Conservation (phyloP, 139 green algal species). For the Chlamydomonas sphaeroides region DNA sequence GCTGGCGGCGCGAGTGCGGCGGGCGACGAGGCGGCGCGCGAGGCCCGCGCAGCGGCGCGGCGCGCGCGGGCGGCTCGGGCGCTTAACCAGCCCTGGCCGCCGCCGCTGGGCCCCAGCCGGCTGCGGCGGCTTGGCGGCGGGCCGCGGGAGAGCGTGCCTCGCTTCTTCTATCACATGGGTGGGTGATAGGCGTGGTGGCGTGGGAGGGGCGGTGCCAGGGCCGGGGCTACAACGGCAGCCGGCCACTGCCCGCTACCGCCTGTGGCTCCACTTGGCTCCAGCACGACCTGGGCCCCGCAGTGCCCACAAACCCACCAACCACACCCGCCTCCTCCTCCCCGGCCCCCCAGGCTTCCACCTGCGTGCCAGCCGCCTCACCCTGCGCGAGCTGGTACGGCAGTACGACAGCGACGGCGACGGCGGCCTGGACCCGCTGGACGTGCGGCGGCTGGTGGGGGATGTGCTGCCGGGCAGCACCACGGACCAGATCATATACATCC, state of each 20-base stretch:
- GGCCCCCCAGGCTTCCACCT: slow-evolving; percentile 7
- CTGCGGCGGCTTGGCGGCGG: background rate
- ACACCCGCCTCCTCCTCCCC: background rate
- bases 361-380: slow-evolving; percentile 1
- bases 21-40: too few relatives aligned
- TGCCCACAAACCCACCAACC: background rate
- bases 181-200: background rate
- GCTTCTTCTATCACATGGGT: slow-evolving; percentile 41
- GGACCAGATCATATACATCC: slow-evolving; percentile 52
- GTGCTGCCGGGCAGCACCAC: slow-evolving; percentile 31
- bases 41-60: background rate
- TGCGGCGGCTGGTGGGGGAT: slow-evolving; percentile 23
- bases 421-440: slow-evolving; percentile 30
- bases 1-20: too few relatives aligned
- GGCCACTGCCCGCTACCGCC: too few relatives aligned
- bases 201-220: too few relatives aligned
- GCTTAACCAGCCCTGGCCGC: background rate
- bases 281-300: background rate
- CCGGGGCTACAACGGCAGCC: too few relatives aligned
- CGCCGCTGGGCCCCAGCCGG: slow-evolving; percentile 3
- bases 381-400: slow-evolving; percentile 28
- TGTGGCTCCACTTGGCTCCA: too few relatives aligned
- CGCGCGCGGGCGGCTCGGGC: background rate
- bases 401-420: slow-evolving; percentile 37
- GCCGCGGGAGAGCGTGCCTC: slow-evolving; percentile 26